Conservation (phyloP, 371 early-diverging fungal species). For the Mucor sp. region DNA sequence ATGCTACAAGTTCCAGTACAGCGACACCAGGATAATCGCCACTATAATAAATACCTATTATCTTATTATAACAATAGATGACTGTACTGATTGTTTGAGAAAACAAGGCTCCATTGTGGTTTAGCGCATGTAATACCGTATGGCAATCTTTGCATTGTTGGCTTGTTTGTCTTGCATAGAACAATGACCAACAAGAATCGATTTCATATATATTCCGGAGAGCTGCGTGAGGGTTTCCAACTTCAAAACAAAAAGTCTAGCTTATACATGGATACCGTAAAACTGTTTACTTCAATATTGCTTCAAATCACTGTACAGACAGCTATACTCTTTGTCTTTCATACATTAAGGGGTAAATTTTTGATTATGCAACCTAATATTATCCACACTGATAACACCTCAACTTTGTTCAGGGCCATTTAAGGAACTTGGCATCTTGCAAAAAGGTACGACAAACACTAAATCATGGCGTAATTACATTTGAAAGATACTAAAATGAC, state of each 20-base stretch:
- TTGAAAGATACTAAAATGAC: neutral
- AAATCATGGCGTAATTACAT: neutral
- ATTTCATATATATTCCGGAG: neutral
- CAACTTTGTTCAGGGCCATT: neutral
- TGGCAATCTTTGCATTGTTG: no score
- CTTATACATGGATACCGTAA: neutral
- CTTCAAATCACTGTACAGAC: neutral
- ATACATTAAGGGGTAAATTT: neutral
- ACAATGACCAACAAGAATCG: neutral
- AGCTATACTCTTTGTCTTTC: neutral
- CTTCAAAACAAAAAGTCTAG: neutral
- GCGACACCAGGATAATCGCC: neutral
- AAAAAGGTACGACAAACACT: neutral
- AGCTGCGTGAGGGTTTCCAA: neutral
- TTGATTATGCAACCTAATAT: neutral
- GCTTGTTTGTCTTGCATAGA: no score
- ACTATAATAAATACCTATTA: neutral
- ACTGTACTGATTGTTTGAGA: neutral
- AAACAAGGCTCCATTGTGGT: neutral
- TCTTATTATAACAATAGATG: neutral
- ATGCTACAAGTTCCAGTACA: no score
- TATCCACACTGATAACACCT: neutral
- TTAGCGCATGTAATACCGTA: neutral
- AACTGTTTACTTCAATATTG: neutral
- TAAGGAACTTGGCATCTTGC: neutral